These are phyloP conservation scores for Sistotremastrum niveocremeum DNA, from an alignment of 768 basidiomycete species.

Conservation along the genomic window DNA sequence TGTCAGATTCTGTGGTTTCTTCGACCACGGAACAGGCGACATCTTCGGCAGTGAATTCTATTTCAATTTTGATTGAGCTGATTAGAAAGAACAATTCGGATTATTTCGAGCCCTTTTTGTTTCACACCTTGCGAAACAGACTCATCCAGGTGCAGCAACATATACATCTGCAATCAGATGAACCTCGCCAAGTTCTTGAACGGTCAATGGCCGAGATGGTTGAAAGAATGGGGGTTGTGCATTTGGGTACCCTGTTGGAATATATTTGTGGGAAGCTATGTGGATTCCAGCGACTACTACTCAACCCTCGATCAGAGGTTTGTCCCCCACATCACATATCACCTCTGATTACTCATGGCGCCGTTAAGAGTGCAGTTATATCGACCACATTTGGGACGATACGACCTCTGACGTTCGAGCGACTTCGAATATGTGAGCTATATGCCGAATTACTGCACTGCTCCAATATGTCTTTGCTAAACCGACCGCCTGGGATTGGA, in stretches of 20 bases:
- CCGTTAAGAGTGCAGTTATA: constrained; percentile 45
- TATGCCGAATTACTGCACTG: constrained; percentile 95
- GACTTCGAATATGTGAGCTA: constrained; percentile 91
- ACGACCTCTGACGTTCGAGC: constrained; percentile 81
- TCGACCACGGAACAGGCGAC: constrained; percentile 38
- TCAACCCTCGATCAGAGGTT: constrained; percentile 65
- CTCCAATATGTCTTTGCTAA: constrained; percentile 94
- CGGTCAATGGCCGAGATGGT: constrained; percentile 69
- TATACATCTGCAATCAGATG: constrained; percentile 33
- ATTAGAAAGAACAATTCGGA: constrained; percentile 98
- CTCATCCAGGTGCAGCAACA: constrained; percentile 81
- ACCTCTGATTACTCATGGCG: constrained; percentile 5
- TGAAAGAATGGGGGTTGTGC: constrained; percentile 78
- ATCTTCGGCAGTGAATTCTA: constrained; percentile 77
- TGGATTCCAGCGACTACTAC: constrained; percentile 56
- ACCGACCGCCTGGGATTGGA: constrained; percentile 57
- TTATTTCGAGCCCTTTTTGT: constrained; percentile 94
- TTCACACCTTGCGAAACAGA: constrained; percentile 84
- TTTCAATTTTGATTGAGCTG: constrained; percentile 82
- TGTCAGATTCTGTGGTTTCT: neutral
- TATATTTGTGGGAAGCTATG: constrained; percentile 56
- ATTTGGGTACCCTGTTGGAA: constrained; percentile 71
- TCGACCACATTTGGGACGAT: constrained; percentile 62
- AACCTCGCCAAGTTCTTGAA: constrained; percentile 55
- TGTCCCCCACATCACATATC: constrained; percentile 14